Base-by-base conservation (phyloP, 129 eudicot genomes). In the Daucus carota region DNA sequence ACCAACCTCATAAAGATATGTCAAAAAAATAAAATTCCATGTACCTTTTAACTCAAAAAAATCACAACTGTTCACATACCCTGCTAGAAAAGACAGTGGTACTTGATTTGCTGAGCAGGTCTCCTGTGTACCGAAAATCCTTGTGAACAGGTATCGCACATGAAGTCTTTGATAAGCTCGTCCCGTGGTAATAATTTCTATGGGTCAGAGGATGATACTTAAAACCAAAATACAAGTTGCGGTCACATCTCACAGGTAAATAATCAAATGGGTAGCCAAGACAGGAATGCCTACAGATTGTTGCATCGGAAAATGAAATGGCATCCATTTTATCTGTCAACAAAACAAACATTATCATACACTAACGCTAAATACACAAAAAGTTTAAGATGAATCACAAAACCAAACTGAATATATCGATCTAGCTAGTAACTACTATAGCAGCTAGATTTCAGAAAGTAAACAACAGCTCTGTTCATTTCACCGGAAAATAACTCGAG, bases 241-340 rank as follows among this genome's bases (percentile, higher is more conserved):
- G 31, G 60, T 47, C 52, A 60, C 69, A 41, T n/a, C 7, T n/a
- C 28, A 76, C 12, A 34, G 82, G 45, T 9, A 75, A 31, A 40
- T 80, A 77, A 67, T 57, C 67, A 77, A 70, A 32, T 41, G 46
- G 81, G 82, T 73, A 68, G 68, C 26, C 36, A 8, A 74, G 81
- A 78, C 34, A 74, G 40, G 48, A 32, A 78, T 31, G 79, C 40
- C 33, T 59, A 70, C 82, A 41, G 72, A 74, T 74, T 48, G 82
- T 42, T 22, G 57, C 62, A 78, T 83, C 84, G 29, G 90, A 46
- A 45, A 81, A 48, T 24, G 82, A 73, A 48, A 78, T 34, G 5
- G 85, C 72, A 80, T 74, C 87, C 90, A 86, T 86, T 41, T 48
- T 73, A 26, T 76, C 87, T 83, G 81, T 72, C 77, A 73, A 54